Base-by-base conservation (phyloP, 192 early-diverging fungal species). In the Backusella circina region DNA sequence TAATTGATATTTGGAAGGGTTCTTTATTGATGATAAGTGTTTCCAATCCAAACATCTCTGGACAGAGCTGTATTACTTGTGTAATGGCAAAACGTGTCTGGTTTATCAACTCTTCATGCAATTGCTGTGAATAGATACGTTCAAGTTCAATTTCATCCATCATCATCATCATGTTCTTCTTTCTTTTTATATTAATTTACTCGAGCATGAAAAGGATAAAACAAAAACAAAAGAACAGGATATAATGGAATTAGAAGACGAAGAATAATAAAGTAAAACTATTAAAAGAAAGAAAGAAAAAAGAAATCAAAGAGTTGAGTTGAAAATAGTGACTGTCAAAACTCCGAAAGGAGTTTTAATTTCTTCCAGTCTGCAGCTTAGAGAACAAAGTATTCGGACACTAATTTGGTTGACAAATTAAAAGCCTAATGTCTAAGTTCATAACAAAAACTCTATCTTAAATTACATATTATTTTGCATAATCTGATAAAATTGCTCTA, bases 11-110 rank as follows among this genome's bases (percentile, higher is more conserved):
- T 23, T 33, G 28, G 16, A 47, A 36, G 26, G 35, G 26, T 18
- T 23, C 36, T 32, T 64, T 39, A 36, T 32, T 23, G 12, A 71
- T 44, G n/a, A 76, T 39, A 38, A 75, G 38, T 18, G 38, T 67
- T 10, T 80, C 71, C 2, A 80, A 39, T 12, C 71, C 79, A 80
- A 80, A 80, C 35, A 65, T 67, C 15, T 71, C 21, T 8, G 79
- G 75, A 33, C 75, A 76, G 2, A 44, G 21, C 16, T 64, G 66
- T 47, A 80, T 65, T 13, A 76, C 39, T 69, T 61, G 47, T 15
- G 51, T 50, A 12, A 80, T 73, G 9, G 70, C 47, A 26, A 41
- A 23, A 16, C 51, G 35, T 32, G 79, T 80, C 5, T 72, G 50
- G 10, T 73, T 57, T 18, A 72, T 38, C 1, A 80, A 23, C 64